Evolutionary conservation across 139 green algal species (phyloP).

Genomic region (Pycnococcus provasolii): DNA sequence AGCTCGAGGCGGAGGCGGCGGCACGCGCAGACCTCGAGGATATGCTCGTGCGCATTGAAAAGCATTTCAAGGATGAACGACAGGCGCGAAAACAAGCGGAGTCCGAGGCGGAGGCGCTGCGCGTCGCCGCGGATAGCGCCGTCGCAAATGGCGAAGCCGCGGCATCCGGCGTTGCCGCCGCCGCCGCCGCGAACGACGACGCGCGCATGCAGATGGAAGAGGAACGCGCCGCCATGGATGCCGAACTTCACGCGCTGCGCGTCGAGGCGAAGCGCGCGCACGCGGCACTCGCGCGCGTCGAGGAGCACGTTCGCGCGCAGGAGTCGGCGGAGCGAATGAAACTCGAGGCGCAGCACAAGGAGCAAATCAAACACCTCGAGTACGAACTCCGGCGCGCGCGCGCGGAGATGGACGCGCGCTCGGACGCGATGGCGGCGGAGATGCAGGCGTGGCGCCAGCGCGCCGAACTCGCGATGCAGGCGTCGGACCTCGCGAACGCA

Average conservation of each 20-base stretch:
- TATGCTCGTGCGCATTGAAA: slow-evolving; percentile 72
- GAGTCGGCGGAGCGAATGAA: not conserved
- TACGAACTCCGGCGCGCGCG: not conserved
- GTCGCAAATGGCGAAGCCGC: not conserved
- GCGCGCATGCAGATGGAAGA: not conserved
- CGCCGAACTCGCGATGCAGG: not conserved
- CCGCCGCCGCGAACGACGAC: not conserved
- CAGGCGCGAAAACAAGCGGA: slow-evolving; percentile 41
- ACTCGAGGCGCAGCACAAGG: slow-evolving; percentile 7
- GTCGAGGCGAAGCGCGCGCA: not conserved
- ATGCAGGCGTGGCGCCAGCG: slow-evolving; percentile 11
- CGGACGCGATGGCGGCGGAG: slow-evolving; percentile 4
- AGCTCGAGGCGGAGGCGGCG: slow-evolving; percentile 16
- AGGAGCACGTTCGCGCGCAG: not conserved
- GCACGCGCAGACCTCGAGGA: slow-evolving; percentile 59
- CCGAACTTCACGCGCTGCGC: not conserved
- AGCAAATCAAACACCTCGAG: not conserved
- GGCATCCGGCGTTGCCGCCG: not conserved
- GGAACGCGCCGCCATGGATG: not conserved
- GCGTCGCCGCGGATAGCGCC: not conserved
- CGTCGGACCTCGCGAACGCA: too few relatives aligned
- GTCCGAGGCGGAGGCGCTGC: slow-evolving; percentile 26
- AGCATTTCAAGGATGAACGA: slow-evolving; percentile 56
- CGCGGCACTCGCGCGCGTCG: not conserved
- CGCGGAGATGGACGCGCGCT: slow-evolving; percentile 2